phyloP scores from a whole-genome alignment of 345 rosid species.

The Gossypium rotundifolium region DNA sequence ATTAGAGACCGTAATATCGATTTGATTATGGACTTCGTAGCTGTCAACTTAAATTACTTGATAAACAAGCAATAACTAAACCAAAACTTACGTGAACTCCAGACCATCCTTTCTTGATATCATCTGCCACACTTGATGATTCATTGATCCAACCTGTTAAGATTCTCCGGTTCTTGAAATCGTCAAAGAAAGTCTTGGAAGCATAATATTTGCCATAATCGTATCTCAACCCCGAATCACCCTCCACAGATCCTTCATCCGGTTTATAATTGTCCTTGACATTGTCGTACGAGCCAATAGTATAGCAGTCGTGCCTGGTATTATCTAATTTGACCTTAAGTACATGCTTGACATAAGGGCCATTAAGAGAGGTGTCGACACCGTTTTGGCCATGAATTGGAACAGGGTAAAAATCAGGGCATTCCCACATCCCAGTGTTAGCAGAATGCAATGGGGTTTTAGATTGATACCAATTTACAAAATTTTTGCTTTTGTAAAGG shows the following conservation, averaged over 20 bases:
- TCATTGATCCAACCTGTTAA: constrained; percentile 53
- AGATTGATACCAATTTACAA: background rate
- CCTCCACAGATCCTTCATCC: constrained; percentile 30
- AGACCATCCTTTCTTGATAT: constrained; percentile 43
- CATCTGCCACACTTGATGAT: constrained; percentile 29
- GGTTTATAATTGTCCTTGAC: constrained; percentile 32
- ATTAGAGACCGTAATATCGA: background rate
- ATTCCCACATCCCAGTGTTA: constrained; percentile 18
- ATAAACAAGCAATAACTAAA: background rate
- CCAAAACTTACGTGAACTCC: constrained; percentile 36
- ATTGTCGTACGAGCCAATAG: constrained; percentile 43
- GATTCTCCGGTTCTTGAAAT: constrained; percentile 32
- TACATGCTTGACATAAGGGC: constrained; percentile 36
- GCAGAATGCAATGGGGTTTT: constrained; percentile 2
- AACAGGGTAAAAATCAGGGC: constrained; percentile 28
- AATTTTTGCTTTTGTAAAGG: constrained; percentile 27
- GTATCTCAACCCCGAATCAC: constrained; percentile 42
- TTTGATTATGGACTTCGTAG: background rate
- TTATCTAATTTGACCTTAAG: constrained; percentile 49
- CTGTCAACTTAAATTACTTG: background rate
- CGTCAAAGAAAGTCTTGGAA: constrained; percentile 59
- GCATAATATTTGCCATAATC: constrained; percentile 77
- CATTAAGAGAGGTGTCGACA: constrained; percentile 36
- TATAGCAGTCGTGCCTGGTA: constrained; percentile 46
- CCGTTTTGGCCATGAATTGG: constrained; percentile 26